Percentiles rank a stretch among this genome's conserved stretches.
phyloP scores from a whole-genome alignment of 2,329 filamentous ascomycete genomes.

The Metarhizium guizhouense region DNA sequence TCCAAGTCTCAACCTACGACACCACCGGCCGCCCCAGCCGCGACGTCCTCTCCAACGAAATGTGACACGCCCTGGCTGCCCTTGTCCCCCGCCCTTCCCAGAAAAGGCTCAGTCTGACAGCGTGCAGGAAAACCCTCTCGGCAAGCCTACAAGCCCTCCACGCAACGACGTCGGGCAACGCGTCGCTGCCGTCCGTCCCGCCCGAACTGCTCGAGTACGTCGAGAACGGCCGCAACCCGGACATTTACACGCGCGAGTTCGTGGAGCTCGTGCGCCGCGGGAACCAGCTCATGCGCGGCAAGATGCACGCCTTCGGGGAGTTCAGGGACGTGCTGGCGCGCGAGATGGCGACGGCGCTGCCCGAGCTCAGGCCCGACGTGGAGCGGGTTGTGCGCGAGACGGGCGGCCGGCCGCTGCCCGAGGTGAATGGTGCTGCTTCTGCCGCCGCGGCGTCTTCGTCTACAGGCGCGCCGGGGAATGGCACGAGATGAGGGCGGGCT shows the following conservation, averaged over 20 bases:
- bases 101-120: not conserved
- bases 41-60: conserved; percentile 46
- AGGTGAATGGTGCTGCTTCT: not conserved
- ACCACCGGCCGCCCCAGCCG: conserved; percentile 38
- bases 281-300: conserved; percentile 60
- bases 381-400: conserved; percentile 40
- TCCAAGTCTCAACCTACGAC: conserved; percentile 55
- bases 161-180: conserved; percentile 29
- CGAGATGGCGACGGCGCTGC: conserved; percentile 48
- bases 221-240: conserved; percentile 62
- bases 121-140: conserved; percentile 29
- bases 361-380: conserved; percentile 48
- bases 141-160: conserved; percentile 29
- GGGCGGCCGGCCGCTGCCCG: conserved; percentile 18
- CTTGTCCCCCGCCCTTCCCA: too few relatives aligned
- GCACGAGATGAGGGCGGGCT: too few relatives aligned
- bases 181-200: conserved; percentile 42
- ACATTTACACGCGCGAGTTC: conserved; percentile 67
- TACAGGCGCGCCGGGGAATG: too few relatives aligned
- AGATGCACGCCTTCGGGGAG: conserved; percentile 48
- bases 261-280: conserved; percentile 57
- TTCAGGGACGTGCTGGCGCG: conserved; percentile 56
- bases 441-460: too few relatives aligned
- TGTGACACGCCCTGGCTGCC: conserved; percentile 24
- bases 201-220: conserved; percentile 60